Evolutionary conservation across 352 stramenopile species (phyloP).

Genomic region (Pythium angustatum): DNA sequence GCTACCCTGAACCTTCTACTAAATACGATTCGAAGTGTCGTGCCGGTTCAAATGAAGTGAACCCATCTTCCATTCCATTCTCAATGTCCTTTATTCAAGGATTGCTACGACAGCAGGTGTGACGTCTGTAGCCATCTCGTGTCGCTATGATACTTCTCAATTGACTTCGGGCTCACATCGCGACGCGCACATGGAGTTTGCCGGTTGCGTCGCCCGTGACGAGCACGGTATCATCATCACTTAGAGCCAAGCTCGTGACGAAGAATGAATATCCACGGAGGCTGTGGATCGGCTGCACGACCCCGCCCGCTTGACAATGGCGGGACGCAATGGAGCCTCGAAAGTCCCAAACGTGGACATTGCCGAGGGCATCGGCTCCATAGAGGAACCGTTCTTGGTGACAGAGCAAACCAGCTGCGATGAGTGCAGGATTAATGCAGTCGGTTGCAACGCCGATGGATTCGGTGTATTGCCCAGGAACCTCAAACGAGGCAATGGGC

Average conservation of each 20-base stretch:
- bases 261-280: slow-evolving; percentile 20
- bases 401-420: slow-evolving; percentile 14
- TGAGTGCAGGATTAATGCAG: not conserved
- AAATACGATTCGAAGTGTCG: slow-evolving; percentile 9
- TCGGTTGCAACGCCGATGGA: not conserved
- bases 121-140: no score
- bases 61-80: not conserved
- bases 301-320: not conserved
- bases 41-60: slow-evolving; percentile 6
- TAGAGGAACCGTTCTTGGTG: slow-evolving; percentile 19
- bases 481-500: slow-evolving; percentile 15
- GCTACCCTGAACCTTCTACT: no score
- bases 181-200: slow-evolving; percentile 22
- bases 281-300: slow-evolving; percentile 8
- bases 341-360: slow-evolving; percentile 22
- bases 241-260: slow-evolving; percentile 24
- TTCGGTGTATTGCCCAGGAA: not conserved
- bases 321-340: not conserved
- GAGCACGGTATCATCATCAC: slow-evolving; percentile 22
- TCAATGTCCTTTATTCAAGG: no score
- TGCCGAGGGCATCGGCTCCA: slow-evolving; percentile 12
- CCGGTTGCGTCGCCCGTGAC: slow-evolving; percentile 27
- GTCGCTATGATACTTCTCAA: no score
- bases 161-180: no score
- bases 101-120: no score